Conservation (phyloP, 768 basidiomycete genomes). For the Cyclocybe cylindracea region DNA sequence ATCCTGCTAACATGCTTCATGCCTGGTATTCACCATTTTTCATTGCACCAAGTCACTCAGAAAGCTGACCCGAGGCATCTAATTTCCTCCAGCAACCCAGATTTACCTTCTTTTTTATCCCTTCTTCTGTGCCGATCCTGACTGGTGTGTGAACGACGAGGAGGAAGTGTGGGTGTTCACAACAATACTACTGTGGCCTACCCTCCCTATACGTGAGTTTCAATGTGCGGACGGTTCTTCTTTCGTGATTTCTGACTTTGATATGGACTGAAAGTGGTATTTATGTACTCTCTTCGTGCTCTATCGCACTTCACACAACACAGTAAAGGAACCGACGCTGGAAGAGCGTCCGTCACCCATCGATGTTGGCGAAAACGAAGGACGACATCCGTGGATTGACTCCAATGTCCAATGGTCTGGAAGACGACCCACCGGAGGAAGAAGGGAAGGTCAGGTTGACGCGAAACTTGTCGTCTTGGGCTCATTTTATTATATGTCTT, state of each 20-base stretch:
- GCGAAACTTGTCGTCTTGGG: neutral
- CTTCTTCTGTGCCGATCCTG: too few species aligned
- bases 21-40: neutral
- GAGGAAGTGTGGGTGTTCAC: too few species aligned
- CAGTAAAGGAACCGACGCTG: conserved; percentile 10
- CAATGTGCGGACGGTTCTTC: neutral
- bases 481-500: neutral
- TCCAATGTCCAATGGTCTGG: conserved; percentile 19
- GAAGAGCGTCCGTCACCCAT: conserved; percentile 14
- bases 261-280: neutral
- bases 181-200: too few species aligned
- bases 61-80: too few species aligned
- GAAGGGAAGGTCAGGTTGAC: conserved; percentile 15
- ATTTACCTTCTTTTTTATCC: too few species aligned
- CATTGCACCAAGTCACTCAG: neutral
- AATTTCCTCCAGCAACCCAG: too few species aligned
- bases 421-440: conserved; percentile 16
- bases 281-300: conserved; percentile 9
- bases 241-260: neutral
- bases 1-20: conserved; percentile 1
- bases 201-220: neutral
- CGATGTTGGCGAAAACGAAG: conserved; percentile 8
- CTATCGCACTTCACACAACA: conserved; percentile 7
- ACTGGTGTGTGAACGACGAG: too few species aligned
- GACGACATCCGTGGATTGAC: conserved; percentile 10